Base-by-base conservation (phyloP, 2,329 filamentous ascomycete genomes). In the Passalora sequoiae region DNA sequence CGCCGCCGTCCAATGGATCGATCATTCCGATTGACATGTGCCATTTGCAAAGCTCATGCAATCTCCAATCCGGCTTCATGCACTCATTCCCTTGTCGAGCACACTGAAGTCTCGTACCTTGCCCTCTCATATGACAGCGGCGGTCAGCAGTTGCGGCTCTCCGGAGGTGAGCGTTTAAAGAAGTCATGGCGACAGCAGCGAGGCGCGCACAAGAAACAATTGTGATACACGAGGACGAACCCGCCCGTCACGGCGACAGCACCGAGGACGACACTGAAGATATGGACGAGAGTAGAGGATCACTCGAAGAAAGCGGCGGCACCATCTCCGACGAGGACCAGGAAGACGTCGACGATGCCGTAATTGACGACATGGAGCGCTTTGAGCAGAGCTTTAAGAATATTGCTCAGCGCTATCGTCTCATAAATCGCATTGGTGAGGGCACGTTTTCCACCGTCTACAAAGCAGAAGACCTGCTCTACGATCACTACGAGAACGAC, bases 371-470 rank as follows among this genome's bases (percentile, higher is more conserved):
- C 64, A 98, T 98, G 79, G 78, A 81, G 40, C 86, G 82, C 55
- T 80, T 98, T 44, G 83, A 91, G 57, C 74, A 80, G 41, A 84
- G 81, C 24, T 96, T 97, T 63, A 82, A 82, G 27, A 86, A 85
- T 39, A 94, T 97, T 64, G 84, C 78, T 53, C 77, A 86, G 58
- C 81, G 83, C 45, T 98, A 91, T 67, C 83, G 89, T 40, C 70
- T 98, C 42, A 92, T 98, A 63, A 96, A 96, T 68, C 84, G 91
- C 50, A 98, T 98, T 60, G 92, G 92, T 60, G 92, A 98, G 77
- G 92, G 92, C 45, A 98, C 92, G 1, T 98, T 98, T 64, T 97
- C 92, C 1, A 97, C 92, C 2, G 92, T 98, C 9, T 98, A 98
- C 75, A 98, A 98, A 66, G 92, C 94, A 15, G 89, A 97, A 66